Evolutionary conservation across 2,329 filamentous ascomycete genomes (phyloP), one percentile per base, ranked within the genome.

Genomic region (Emydomyces testavorans): DNA sequence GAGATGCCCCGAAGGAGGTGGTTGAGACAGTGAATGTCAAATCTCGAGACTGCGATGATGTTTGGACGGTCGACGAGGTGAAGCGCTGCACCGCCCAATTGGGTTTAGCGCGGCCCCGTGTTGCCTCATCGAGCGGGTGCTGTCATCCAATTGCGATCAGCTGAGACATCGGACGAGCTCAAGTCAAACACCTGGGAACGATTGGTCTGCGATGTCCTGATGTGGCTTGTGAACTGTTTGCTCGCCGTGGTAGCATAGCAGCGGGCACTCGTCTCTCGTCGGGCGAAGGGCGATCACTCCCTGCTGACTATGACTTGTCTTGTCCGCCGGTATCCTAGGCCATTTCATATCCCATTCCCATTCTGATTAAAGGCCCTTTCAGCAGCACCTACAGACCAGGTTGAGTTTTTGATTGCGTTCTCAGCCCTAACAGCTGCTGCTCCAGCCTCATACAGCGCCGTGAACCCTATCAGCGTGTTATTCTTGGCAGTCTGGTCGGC

Each of bases 121-220:
- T 32, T 43, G 40, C 41, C 42, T 37, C 32, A 28, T 37, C 42
- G 24, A 28, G 42, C 21, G 16, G 21, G 8, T 21, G 20, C 24
- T 10, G 20, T 21, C 20, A 38, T 18, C 42, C 42, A 31, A 8
- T 45, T 45, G 8, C 32, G 42, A 16, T 16, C 42, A 45, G n/a
- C n/a, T 36, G 7, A 8, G 32, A 45, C 39, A 32, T n/a, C 15
- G 26, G 13, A 15, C 37, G 4, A 13, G 21, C 8, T 40, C 13
- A 8, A 20, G 37, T 40, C 37, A 26, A 28, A 40, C 37, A 26
- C 8, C 37, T 13, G 11, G n/a, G n/a, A n/a, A n/a, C n/a, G n/a
- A n/a, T n/a, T 15, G 37, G 38, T 41, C 29, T 40, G 37, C 15
- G 21, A 15, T 41, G 11, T 20, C 21, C 37, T 26, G 21, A 24